Base-by-base conservation (phyloP, 208 protist genomes). In the Trypanosoma brucei region DNA sequence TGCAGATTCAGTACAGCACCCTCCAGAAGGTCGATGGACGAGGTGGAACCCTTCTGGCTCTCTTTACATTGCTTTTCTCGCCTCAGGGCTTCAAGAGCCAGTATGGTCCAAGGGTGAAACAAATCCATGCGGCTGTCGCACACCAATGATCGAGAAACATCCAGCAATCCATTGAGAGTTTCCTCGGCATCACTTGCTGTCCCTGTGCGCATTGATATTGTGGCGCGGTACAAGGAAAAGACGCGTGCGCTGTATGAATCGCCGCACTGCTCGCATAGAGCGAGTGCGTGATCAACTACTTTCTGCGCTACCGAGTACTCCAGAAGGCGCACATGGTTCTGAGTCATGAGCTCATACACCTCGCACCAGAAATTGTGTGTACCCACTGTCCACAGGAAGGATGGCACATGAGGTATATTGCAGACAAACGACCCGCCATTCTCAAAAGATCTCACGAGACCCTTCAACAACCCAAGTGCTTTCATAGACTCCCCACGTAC, bases 301-400 rank as follows among this genome's bases (percentile, higher is more conserved):
- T 61, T n/a, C 56, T 62, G 67, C 52, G 81, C 68, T 45, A 46
- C 60, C 0, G 39, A 40, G 60, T 78, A 79, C 44, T 68, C 65
- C 14, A 70, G 69, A 14, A 84, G 57, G 6, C 76, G 73, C 33
- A 88, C 60, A 64, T 81, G 77, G 56, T 69, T 72, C 13, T 68
- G 44, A 4, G 66, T 64, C 56, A 82, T 60, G 4, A 70, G 53
- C 39, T 64, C 64, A 46, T 81, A 73, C 36, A 81, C 70, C 9
- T 71, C 62, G 44, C 78, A 81, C 78, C 75, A 83, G 60, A 83
- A 76, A 1, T 59, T 76, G 59, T 83, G 75, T n/a, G 60, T 72
- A 30, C 36, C 37, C 7, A 83, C 55, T 34, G 78, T 76, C 59
- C 82, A 63, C 3, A 85, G 60, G 55, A 63, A 85, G 3, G 83